Evolutionary conservation across 2,329 filamentous ascomycete species (phyloP), one percentile per base, ranked within the genome.

Genomic region (Beauveria medogensis): DNA sequence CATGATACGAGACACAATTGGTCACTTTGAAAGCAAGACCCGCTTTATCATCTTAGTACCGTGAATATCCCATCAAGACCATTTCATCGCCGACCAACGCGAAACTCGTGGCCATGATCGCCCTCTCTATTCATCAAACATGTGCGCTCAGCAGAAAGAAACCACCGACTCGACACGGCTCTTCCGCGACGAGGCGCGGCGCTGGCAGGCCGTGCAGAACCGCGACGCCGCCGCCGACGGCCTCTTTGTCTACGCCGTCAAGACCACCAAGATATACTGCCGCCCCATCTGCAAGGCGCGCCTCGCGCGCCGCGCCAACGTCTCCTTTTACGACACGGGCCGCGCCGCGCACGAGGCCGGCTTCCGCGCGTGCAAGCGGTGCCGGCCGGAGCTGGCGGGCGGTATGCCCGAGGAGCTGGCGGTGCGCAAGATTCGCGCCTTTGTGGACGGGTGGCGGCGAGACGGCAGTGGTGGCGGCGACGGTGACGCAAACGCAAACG

Each of bases 261-360:
- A 69, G 56, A 76, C 77, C 0, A 79, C 77, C n/a, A 71, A 73
- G 63, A 75, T 79, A 62, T 87, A 84, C 71, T 87, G 85, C 69
- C 78, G 84, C 1, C 83, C 84, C 1, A 82, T 78, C 22, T 88
- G 85, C 68, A 79, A 80, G 18, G 82, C 82, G 2, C 78, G 85
- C 0, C 78, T 87, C 14, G 83, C 85, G 1, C 78, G 84, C 2
- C 78, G 84, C 51, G 80, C 82, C 55, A 88, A 88, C 55, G 78
- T 87, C 3, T 69, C 71, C 1, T 88, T 86, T 70, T 84, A 78
- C 70, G 68, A 76, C 18, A 76, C 72, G 0, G 67, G 75, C 0
- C 63, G 68, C 0, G 74, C 79, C 34, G 85, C 85, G 1, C 71
- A 72, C 47, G 64, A 65, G 1, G 77, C 72, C 6, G 79, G 83